These are phyloP conservation scores for Pseudodiploospora longispora DNA, from an alignment of 2,329 filamentous ascomycete species.

Conservation along the genomic window DNA sequence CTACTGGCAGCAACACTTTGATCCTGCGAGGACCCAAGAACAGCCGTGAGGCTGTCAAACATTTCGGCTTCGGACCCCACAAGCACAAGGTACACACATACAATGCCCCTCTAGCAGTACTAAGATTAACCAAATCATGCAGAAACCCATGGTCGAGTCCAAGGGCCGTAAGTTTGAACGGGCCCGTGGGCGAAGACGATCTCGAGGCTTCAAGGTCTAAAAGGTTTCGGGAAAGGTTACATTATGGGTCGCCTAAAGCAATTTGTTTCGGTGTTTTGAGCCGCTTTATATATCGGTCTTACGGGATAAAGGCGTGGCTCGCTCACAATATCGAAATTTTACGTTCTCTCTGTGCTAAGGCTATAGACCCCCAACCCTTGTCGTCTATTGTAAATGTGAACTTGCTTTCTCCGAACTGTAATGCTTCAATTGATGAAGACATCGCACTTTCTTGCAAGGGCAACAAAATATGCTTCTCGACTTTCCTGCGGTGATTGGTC, in stretches of 20 bases:
- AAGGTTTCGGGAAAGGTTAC: constrained; percentile 22
- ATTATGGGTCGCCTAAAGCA: constrained; percentile 18
- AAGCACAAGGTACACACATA: constrained; percentile 71
- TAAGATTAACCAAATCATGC: constrained; percentile 10
- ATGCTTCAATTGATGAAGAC: background rate
- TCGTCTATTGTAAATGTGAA: constrained; percentile 11
- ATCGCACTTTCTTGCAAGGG: constrained; percentile 53
- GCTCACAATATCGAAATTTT: constrained; percentile 31
- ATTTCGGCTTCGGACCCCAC: constrained; percentile 98
- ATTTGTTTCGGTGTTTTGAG: constrained; percentile 18
- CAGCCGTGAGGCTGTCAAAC: constrained; percentile 93
- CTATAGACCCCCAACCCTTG: too few relatives aligned
- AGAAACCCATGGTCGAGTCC: constrained; percentile 96
- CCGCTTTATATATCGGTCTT: constrained; percentile 27
- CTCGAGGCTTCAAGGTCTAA: constrained; percentile 99
- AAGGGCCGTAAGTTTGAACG: constrained; percentile 99
- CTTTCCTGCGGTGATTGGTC: constrained; percentile 24
- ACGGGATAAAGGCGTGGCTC: constrained; percentile 40
- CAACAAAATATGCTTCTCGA: constrained; percentile 81
- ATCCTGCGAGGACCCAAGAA: constrained; percentile 98
- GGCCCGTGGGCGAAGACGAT: constrained; percentile 97
- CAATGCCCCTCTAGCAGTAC: background rate
- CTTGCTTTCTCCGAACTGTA: background rate
- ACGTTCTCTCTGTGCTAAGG: too few relatives aligned
- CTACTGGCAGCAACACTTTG: constrained; percentile 94